Conservation (phyloP, 176 grass and related monocot genomes). For the Oryza australiensis region DNA sequence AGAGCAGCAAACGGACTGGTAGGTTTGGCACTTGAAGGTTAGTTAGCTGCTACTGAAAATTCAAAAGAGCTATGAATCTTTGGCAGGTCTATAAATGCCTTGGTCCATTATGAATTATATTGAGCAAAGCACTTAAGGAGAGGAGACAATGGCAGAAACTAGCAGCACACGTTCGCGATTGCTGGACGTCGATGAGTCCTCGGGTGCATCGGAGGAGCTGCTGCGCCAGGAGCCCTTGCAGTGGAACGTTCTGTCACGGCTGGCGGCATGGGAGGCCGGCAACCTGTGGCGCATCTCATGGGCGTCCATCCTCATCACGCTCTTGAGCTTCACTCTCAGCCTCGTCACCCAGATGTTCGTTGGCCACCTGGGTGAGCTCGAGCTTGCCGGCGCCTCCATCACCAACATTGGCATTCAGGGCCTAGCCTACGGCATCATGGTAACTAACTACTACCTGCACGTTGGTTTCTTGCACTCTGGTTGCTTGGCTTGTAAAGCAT, state of each 20-base stretch:
- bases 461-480: neutral
- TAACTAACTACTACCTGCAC: slow-evolving; percentile 37
- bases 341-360: slow-evolving; percentile 86
- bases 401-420: slow-evolving; percentile 89
- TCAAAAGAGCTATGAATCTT: slow-evolving; percentile 5
- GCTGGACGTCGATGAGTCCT: slow-evolving; percentile 36
- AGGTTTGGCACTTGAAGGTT: slow-evolving; percentile 34
- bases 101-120: slow-evolving; percentile 34
- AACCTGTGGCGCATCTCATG: slow-evolving; percentile 83
- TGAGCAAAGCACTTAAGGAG: slow-evolving; percentile 2
- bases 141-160: slow-evolving; percentile 49
- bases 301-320: slow-evolving; percentile 70
- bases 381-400: slow-evolving; percentile 77
- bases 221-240: slow-evolving; percentile 55
- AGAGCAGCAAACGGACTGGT: slow-evolving; percentile 28
- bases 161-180: neutral
- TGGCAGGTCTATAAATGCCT: neutral
- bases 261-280: slow-evolving; percentile 69
- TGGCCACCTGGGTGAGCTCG: slow-evolving; percentile 69
- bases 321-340: slow-evolving; percentile 77
- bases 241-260: slow-evolving; percentile 12
- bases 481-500: neutral
- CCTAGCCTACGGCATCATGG: slow-evolving; percentile 86
- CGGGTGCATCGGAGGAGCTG: slow-evolving; percentile 49
- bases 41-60: slow-evolving; percentile 15